Evolutionary conservation across 139 green algal species (phyloP), one percentile per base, ranked within the genome.

Genomic region (Chlamydomonas sphaeroides): DNA sequence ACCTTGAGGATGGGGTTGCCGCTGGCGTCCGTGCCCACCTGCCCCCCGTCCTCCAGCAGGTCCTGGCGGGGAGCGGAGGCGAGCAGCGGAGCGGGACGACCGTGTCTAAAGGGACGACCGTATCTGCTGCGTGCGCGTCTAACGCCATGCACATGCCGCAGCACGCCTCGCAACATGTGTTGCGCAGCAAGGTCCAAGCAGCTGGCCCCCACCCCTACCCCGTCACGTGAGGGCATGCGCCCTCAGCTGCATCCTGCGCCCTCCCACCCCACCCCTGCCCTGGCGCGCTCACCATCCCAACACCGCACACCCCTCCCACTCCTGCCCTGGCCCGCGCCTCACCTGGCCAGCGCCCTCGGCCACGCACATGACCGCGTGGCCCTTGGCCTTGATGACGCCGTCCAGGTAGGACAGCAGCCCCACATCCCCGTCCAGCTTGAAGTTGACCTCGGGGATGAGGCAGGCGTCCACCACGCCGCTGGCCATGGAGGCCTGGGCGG

Each of bases 401-500:
- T 96, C 88, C 48, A 99, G 63, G 84, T 97, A 97, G 8, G 78
- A 78, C 39, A 96, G 87, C 70, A 99, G 84, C 3, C 96, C 96
- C 18, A 87, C 80, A 25, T 89, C 68, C n/a, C 96, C 96, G 32
- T 96, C 65, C 45, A 98, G 53, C n/a, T 85, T 85, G 87, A 99
- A 99, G 23, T 75, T 84, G 39, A 98, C 93, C 90, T 99, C 96
- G 15, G 97, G 97, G 69, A 99, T 99, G 41, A 99, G 89, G 84
- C 92, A 97, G 17, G 92, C 88, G 80, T 99, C 96, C 70, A 96
- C 94, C 67, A 95, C 90, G 45, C 93, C 93, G 59, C 91, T 96
- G 20, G 96, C 94, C 91, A 99, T 95, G 65, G 95, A 98, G 21
- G 93, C 93, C 85, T 98, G 92, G n/a, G n/a, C n/a, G n/a, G n/a